Evolutionary conservation across 441 rosid genomes (phyloP).

Genomic region (Syzygium syzygioides): DNA sequence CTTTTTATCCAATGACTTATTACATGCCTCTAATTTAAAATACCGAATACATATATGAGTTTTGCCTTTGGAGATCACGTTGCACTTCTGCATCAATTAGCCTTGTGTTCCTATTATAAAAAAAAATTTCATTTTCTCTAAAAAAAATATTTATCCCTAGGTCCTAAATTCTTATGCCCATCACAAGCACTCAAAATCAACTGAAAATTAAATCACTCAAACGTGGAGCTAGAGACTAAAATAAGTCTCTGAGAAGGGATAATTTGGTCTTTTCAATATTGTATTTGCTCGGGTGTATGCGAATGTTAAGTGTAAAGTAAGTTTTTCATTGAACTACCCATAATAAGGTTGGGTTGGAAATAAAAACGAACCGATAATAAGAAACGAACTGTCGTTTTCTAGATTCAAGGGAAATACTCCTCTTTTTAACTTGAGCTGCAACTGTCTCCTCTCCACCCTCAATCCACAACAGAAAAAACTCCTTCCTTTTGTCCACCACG

Average conservation of each 20-base stretch:
- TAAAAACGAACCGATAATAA: background rate
- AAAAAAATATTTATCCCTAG: too few species aligned
- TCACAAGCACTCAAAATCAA: too few species aligned
- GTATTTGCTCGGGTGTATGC: too few species aligned
- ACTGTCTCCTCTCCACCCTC: background rate
- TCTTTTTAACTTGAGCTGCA: background rate
- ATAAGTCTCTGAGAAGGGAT: too few species aligned
- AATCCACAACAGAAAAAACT: background rate
- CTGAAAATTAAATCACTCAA: too few species aligned
- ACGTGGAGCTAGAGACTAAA: too few species aligned
- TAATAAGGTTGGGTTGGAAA: background rate
- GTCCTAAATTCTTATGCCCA: too few species aligned
- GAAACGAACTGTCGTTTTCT: background rate
- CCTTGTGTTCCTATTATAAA: too few species aligned
- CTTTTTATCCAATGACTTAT: rapidly evolving
- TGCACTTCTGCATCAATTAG: background rate
- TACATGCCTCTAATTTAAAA: background rate
- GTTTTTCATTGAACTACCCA: background rate
- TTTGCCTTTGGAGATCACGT: background rate
- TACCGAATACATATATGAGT: background rate
- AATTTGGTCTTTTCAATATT: too few species aligned
- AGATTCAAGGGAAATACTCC: background rate
- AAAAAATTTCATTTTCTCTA: too few species aligned
- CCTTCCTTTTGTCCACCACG: background rate
- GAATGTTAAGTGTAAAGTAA: background rate